phyloP scores from a whole-genome alignment of 106 monocot species.

The Chionographis japonica region DNA sequence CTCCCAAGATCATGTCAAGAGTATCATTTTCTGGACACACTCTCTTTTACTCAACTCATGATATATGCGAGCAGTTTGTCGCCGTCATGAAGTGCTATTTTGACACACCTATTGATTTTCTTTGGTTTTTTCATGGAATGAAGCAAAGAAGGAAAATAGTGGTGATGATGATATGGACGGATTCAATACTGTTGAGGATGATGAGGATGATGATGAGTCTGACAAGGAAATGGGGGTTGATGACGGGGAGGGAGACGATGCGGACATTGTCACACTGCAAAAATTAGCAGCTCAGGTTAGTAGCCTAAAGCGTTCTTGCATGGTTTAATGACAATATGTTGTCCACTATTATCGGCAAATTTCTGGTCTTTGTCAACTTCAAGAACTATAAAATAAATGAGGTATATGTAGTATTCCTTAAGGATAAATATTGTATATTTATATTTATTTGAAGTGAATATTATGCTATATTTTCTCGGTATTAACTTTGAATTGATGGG shows the following conservation, averaged over 20 bases:
- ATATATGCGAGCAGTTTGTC: no score
- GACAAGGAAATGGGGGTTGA: constrained; percentile 80
- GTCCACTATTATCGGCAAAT: background rate
- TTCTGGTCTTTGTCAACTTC: background rate
- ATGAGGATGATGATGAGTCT: constrained; percentile 56
- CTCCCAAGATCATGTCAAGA: no score
- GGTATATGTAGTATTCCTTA: background rate
- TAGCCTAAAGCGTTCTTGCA: background rate
- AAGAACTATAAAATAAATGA: no score
- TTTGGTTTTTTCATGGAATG: constrained; percentile 18
- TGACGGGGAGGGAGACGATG: constrained; percentile 85
- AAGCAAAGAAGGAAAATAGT: constrained; percentile 69
- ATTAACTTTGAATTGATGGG: no score
- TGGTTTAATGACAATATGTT: no score
- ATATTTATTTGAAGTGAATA: background rate
- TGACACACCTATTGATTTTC: background rate
- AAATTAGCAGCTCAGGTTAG: constrained; percentile 87
- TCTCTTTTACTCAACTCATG: no score
- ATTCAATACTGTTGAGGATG: constrained; percentile 75
- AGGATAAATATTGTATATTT: background rate
- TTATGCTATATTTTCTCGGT: background rate
- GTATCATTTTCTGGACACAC: no score
- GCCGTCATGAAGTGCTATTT: no score
- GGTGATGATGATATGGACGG: constrained; percentile 91
- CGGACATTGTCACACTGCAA: constrained; percentile 58